Conservation (phyloP, 169 alveolate species). For the Plasmodium reichenowi region DNA sequence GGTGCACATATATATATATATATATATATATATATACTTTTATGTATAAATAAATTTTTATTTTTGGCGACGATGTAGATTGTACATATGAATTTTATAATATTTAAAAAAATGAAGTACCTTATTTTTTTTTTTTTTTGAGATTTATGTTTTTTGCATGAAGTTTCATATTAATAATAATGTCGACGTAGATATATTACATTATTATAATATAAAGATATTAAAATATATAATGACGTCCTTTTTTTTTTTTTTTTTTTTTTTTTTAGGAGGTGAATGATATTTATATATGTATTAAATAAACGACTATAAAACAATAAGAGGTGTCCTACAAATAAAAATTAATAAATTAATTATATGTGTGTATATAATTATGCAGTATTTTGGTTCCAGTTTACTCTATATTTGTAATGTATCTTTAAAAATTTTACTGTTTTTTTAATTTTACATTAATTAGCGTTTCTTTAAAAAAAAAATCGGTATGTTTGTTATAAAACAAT, state of each 20-base stretch:
- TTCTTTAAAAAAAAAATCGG: constrained; percentile 70
- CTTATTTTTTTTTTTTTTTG: no score
- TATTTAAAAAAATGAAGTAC: no score
- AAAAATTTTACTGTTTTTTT: constrained; percentile 20
- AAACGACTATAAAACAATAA: constrained; percentile 56
- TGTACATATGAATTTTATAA: no score
- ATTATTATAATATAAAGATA: no score
- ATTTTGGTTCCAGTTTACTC: not conserved
- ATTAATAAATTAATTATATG: constrained; percentile 12
- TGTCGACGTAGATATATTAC: no score
- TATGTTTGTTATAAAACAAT: constrained; percentile 40
- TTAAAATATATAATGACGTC: not conserved
- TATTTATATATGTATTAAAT: constrained; percentile 51
- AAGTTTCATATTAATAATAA: no score
- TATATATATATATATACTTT: no score
- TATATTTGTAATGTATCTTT: constrained; percentile 12
- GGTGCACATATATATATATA: no score
- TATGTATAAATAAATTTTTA: no score
- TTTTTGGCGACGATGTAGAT: no score
- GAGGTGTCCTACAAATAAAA: constrained; percentile 40
- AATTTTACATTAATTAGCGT: constrained; percentile 37
- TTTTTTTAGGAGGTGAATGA: not conserved
- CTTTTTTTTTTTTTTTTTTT: constrained; percentile 20
- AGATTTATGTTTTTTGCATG: no score
- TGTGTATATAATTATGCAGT: not conserved